Evolutionary conservation across 257 asterid species (phyloP).

Genomic region (Forsythia suspensa): DNA sequence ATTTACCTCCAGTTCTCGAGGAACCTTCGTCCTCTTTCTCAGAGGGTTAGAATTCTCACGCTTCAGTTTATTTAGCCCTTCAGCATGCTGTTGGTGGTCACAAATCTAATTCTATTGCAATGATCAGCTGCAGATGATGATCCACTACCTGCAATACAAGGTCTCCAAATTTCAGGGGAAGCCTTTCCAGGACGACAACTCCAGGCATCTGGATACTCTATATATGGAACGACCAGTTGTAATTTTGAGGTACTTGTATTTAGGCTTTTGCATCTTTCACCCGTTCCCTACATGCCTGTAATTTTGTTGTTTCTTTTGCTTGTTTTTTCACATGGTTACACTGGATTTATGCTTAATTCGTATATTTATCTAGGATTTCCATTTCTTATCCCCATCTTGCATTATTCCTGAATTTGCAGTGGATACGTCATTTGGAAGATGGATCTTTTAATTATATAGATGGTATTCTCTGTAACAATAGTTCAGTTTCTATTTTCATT

Average conservation of each 20-base stretch:
- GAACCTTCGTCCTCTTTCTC: slow-evolving; percentile 93
- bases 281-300: neutral
- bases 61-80: slow-evolving; percentile 24
- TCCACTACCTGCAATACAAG: slow-evolving; percentile 91
- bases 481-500: slow-evolving; percentile 6
- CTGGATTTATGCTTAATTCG: slow-evolving; percentile 22
- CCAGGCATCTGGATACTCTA: slow-evolving; percentile 89
- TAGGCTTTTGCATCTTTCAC: neutral
- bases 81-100: slow-evolving; percentile 20
- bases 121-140: slow-evolving; percentile 84
- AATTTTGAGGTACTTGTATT: slow-evolving; percentile 78
- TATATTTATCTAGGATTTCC: slow-evolving; percentile 17
- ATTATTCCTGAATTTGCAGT: slow-evolving; percentile 59
- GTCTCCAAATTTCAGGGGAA: slow-evolving; percentile 94
- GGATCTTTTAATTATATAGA: slow-evolving; percentile 91
- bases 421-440: slow-evolving; percentile 96
- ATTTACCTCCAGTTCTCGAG: slow-evolving; percentile 90
- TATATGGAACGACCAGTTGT: slow-evolving; percentile 97
- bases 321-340: slow-evolving; percentile 16
- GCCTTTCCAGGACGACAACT: slow-evolving; percentile 91
- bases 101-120: slow-evolving; percentile 23
- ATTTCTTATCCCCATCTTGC: slow-evolving; percentile 20
- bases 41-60: slow-evolving; percentile 62
- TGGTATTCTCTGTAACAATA: slow-evolving; percentile 45
- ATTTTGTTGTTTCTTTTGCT: neutral